Conservation (phyloP, 345 rosid species). For the Cardamine resedifolia region DNA sequence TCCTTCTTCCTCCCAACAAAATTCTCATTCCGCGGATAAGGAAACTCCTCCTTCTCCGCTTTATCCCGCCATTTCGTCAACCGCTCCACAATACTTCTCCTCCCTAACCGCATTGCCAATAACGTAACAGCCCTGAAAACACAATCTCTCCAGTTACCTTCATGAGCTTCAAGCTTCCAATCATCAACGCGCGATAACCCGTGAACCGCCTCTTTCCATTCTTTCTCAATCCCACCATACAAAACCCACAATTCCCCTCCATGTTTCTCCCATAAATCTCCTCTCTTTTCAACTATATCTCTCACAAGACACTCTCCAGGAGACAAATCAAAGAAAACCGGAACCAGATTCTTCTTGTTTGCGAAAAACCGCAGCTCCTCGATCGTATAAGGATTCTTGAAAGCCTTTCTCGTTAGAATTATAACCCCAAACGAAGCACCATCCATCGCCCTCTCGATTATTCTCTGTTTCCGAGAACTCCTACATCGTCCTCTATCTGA, state of each 20-base stretch:
- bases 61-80: conserved; percentile 82
- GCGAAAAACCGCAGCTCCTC: conserved; percentile 86
- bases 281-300: conserved; percentile 92
- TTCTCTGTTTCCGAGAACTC: conserved; percentile 63
- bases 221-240: conserved; percentile 87
- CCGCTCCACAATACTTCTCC: conserved; percentile 86
- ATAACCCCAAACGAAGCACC: conserved; percentile 84
- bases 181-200: conserved; percentile 73
- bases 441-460: conserved; percentile 79
- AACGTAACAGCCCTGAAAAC: conserved; percentile 67
- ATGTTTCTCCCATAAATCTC: conserved; percentile 90
- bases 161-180: conserved; percentile 89
- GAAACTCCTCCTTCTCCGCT: conserved; percentile 85
- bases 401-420: conserved; percentile 73
- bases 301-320: conserved; percentile 88
- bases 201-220: conserved; percentile 88
- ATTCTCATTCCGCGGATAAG: conserved; percentile 72
- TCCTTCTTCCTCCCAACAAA: conserved; percentile 93
- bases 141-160: conserved; percentile 93
- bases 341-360: conserved; percentile 86
- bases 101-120: conserved; percentile 74
- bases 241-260: conserved; percentile 86
- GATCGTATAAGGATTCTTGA: conserved; percentile 71
- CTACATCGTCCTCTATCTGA: conserved; percentile 79
- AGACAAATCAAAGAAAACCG: conserved; percentile 77